These are phyloP conservation scores for Fusarium protoensiforme DNA, from an alignment of 2,329 filamentous ascomycete species.

Conservation along the genomic window DNA sequence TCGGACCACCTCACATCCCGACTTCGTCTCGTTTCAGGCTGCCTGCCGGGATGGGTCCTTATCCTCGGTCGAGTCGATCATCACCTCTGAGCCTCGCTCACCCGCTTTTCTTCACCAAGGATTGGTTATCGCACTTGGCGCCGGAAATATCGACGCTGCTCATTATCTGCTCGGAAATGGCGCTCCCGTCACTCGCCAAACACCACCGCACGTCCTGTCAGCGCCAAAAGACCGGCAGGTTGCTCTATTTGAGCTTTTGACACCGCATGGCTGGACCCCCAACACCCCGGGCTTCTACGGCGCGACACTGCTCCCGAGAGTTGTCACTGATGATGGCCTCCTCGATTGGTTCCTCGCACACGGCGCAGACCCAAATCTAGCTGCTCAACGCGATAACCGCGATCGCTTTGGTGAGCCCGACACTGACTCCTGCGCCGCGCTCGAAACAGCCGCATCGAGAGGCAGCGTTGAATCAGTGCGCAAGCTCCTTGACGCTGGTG, in stretches of 20 bases:
- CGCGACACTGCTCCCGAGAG: constrained; percentile 11
- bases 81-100: constrained; percentile 4
- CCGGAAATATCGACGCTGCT: constrained; percentile 16
- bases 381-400: constrained; percentile 7
- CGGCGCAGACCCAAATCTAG: constrained; percentile 34
- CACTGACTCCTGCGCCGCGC: constrained; percentile 17
- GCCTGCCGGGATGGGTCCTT: constrained; percentile 21
- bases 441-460: constrained; percentile 14
- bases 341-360: constrained; percentile 35
- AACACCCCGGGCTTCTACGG: constrained; percentile 27
- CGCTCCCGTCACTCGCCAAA: constrained; percentile 19
- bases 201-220: constrained; percentile 6
- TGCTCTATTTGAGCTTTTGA: constrained; percentile 20
- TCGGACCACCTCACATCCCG: neutral
- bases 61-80: constrained; percentile 7
- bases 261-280: constrained; percentile 19
- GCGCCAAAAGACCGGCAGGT: constrained; percentile 10
- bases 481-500: constrained; percentile 29
- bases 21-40: constrained; percentile 9
- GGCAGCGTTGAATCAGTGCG: constrained; percentile 8
- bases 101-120: constrained; percentile 22
- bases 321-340: constrained; percentile 15
- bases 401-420: constrained; percentile 24
- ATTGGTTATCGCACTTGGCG: constrained; percentile 4
- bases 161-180: constrained; percentile 17